phyloP scores from a whole-genome alignment of 2,329 filamentous ascomycete genomes.

The Scopulariopsis brevicaulis region DNA sequence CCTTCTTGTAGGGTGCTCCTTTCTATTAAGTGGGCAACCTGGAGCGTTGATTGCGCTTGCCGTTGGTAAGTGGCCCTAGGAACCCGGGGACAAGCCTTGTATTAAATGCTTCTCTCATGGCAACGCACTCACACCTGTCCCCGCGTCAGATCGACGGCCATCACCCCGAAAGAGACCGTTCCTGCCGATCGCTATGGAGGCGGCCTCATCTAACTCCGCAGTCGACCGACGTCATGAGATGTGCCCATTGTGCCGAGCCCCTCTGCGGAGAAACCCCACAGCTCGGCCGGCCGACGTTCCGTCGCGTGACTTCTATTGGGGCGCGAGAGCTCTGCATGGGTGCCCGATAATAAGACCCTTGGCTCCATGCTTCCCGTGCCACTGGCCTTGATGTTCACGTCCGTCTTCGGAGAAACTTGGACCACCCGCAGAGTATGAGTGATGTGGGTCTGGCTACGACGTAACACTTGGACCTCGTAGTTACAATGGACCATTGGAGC shows the following conservation, averaged over 20 bases:
- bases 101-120: background rate
- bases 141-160: background rate
- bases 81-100: background rate
- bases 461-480: background rate
- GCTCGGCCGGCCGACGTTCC: background rate
- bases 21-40: background rate
- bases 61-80: background rate
- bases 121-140: background rate
- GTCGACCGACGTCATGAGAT: background rate
- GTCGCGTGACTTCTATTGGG: background rate
- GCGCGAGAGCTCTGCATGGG: background rate
- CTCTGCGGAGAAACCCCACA: background rate
- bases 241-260: background rate
- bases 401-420: background rate
- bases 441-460: too few species aligned
- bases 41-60: background rate
- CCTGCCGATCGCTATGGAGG: background rate
- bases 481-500: background rate
- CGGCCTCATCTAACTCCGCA: background rate
- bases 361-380: background rate
- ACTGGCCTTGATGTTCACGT: background rate
- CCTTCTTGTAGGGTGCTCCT: background rate
- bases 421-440: background rate
- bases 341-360: background rate
- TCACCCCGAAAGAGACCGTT: background rate